Conservation (phyloP, 2,329 filamentous ascomycete genomes). For the Teratosphaeria epicoccoides region DNA sequence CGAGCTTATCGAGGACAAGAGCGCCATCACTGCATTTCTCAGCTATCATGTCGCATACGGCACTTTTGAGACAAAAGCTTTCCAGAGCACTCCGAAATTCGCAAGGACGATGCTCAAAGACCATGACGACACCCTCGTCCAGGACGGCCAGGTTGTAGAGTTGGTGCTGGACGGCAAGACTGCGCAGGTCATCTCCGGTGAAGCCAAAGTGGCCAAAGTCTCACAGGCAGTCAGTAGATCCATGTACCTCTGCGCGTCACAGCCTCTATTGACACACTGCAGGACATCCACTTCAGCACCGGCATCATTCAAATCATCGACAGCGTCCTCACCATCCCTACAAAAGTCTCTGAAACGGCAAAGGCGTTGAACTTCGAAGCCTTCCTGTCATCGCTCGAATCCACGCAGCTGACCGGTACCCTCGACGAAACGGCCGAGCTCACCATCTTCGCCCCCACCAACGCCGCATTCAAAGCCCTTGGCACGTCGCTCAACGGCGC, state of each 20-base stretch:
- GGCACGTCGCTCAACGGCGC: slow-evolving; percentile 42
- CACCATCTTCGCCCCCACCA: slow-evolving; percentile 55
- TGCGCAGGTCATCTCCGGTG: slow-evolving; percentile 42
- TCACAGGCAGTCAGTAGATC: slow-evolving; percentile 34
- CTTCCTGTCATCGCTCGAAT: slow-evolving; percentile 30
- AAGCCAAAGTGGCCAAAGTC: slow-evolving; percentile 41
- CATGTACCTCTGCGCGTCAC: not conserved
- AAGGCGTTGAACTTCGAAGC: slow-evolving; percentile 28
- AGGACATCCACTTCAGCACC: slow-evolving; percentile 35
- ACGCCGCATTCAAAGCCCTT: slow-evolving; percentile 49
- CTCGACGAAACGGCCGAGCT: slow-evolving; percentile 38
- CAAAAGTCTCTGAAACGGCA: slow-evolving; percentile 22
- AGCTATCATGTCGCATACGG: slow-evolving; percentile 51
- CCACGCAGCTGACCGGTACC: slow-evolving; percentile 30
- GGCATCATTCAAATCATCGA: slow-evolving; percentile 40
- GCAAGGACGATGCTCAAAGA: slow-evolving; percentile 42
- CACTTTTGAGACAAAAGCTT: slow-evolving; percentile 32
- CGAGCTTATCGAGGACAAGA: not conserved
- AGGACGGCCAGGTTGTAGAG: slow-evolving; percentile 49
- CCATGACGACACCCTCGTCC: slow-evolving; percentile 45
- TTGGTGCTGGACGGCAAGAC: not conserved
- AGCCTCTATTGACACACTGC: slow-evolving; percentile 3
- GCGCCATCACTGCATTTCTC: slow-evolving; percentile 37
- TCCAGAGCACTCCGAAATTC: slow-evolving; percentile 30
- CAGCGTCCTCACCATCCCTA: slow-evolving; percentile 32